Evolutionary conservation across 257 asterid species (phyloP).

Genomic region (Gentiana dahurica): DNA sequence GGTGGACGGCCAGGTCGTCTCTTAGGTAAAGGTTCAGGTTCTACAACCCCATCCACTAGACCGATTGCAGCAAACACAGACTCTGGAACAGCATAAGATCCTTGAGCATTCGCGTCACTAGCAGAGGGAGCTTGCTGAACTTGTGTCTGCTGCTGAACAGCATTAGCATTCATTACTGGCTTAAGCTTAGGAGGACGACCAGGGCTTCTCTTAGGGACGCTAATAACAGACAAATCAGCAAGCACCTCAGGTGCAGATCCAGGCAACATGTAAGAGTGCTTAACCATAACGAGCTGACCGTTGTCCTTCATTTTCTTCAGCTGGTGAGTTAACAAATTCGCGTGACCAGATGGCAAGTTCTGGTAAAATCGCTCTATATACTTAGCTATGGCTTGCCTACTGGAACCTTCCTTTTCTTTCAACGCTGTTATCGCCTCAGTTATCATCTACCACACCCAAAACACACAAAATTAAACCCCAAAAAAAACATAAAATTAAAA

Average conservation of each 20-base stretch:
- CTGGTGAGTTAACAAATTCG: constrained; percentile 38
- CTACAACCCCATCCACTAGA: constrained; percentile 24
- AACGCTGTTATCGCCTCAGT: constrained; percentile 48
- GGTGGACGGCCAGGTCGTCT: constrained; percentile 10
- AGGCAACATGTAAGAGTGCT: constrained; percentile 59
- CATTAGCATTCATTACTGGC: background rate
- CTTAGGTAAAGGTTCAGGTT: constrained; percentile 15
- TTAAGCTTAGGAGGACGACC: constrained; percentile 73
- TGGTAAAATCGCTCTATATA: constrained; percentile 42
- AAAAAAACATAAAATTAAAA: background rate
- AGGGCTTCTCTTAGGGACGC: constrained; percentile 39
- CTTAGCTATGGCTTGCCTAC: constrained; percentile 53
- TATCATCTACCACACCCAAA: constrained; percentile 44
- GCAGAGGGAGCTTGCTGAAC: too few relatives aligned
- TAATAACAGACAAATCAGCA: constrained; percentile 5
- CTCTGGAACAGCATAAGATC: constrained; percentile 15
- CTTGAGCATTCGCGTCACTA: constrained; percentile 3
- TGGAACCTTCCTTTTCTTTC: constrained; percentile 64
- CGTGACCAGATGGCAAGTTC: constrained; percentile 36
- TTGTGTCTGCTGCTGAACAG: background rate
- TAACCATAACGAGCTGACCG: constrained; percentile 50
- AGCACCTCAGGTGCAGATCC: constrained; percentile 19
- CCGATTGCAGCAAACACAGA: constrained; percentile 26
- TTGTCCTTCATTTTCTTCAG: constrained; percentile 40
- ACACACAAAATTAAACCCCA: too few relatives aligned